These are phyloP conservation scores for Hypsizygus marmoreus DNA, from an alignment of 768 basidiomycete genomes.

Conservation along the genomic window DNA sequence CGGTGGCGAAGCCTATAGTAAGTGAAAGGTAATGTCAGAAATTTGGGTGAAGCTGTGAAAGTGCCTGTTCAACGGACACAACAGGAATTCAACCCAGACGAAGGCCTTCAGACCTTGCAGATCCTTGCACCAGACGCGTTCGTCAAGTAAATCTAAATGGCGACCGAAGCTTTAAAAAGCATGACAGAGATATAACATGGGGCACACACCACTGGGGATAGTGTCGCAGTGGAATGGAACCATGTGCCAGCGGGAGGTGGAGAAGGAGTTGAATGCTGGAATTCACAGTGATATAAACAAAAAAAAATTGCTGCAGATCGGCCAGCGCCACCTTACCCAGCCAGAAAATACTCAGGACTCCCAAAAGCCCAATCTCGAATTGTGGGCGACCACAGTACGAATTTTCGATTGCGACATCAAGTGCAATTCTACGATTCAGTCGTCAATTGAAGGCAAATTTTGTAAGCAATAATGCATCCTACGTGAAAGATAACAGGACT, in stretches of 20 bases:
- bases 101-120: slow-evolving; percentile 57
- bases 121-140: slow-evolving; percentile 54
- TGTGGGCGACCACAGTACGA: slow-evolving; percentile 48
- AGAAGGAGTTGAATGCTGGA: slow-evolving; percentile 60
- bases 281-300: not conserved
- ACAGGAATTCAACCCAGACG: slow-evolving; percentile 59
- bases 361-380: slow-evolving; percentile 48
- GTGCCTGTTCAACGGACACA: slow-evolving; percentile 38
- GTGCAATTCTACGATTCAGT: slow-evolving; percentile 34
- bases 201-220: slow-evolving; percentile 47
- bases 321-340: slow-evolving; percentile 39
- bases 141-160: slow-evolving; percentile 41
- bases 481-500: slow-evolving; percentile 45
- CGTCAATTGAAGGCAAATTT: not conserved
- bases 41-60: not conserved
- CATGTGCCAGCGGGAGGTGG: slow-evolving; percentile 55
- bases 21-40: not conserved
- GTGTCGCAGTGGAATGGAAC: slow-evolving; percentile 48
- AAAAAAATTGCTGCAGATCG: not conserved
- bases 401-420: slow-evolving; percentile 43
- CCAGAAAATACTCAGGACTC: slow-evolving; percentile 53
- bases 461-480: slow-evolving; percentile 19
- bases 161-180: not conserved
- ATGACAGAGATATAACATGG: not conserved
- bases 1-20: slow-evolving; percentile 42